Percentiles rank a stretch among this genome's conserved stretches.
Conservation (phyloP, 108 stramenopile species). For the Nannochloropsis salina region DNA sequence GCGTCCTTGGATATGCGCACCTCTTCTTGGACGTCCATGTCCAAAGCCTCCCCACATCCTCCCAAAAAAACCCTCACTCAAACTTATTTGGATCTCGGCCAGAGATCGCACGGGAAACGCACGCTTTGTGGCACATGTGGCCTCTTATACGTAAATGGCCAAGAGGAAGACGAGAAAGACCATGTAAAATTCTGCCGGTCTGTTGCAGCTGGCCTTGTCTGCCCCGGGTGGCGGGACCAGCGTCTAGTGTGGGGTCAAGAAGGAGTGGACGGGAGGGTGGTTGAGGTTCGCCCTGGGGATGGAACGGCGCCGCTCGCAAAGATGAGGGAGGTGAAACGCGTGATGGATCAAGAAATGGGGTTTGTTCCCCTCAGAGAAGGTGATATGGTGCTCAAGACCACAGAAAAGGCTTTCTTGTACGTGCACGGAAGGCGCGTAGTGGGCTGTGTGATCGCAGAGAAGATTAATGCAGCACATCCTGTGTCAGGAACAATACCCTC, state of each 20-base stretch:
- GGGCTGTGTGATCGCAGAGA: neutral
- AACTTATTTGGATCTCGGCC: constrained; percentile 37
- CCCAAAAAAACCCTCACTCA: constrained; percentile 17
- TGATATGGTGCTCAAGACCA: neutral
- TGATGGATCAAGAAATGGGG: constrained; percentile 47
- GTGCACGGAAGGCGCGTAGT: constrained; percentile 8
- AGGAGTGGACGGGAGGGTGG: constrained; percentile 27
- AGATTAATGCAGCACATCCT: neutral
- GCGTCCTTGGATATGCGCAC: no score
- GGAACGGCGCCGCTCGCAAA: constrained; percentile 33
- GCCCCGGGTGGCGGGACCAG: constrained; percentile 38
- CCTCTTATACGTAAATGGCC: constrained; percentile 31
- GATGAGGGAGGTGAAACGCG: constrained; percentile 40
- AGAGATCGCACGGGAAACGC: constrained; percentile 22
- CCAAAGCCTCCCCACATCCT: neutral
- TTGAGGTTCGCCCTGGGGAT: constrained; percentile 40
- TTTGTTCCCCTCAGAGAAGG: constrained; percentile 27
- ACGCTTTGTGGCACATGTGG: constrained; percentile 32
- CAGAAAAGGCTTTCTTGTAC: constrained; percentile 5
- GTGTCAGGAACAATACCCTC: neutral
- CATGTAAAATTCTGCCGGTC: constrained; percentile 26
- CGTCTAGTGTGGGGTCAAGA: neutral
- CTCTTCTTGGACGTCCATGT: no score
- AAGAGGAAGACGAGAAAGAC: constrained; percentile 26
- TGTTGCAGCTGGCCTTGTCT: constrained; percentile 24